Conservation (phyloP, 2,329 filamentous ascomycete species). For the Fusarium sp. region DNA sequence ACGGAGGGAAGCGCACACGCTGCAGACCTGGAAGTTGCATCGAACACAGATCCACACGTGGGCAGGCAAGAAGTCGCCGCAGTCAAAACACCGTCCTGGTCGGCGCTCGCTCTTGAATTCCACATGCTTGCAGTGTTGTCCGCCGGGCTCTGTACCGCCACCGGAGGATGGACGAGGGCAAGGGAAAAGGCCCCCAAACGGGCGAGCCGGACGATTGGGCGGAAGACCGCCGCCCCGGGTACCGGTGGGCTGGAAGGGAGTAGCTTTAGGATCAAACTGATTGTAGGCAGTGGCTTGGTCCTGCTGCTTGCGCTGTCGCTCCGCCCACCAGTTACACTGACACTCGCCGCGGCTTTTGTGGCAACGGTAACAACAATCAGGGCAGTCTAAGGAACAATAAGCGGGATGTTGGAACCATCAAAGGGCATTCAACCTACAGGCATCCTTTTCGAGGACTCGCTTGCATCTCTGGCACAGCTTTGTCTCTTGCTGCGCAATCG, state of each 20-base stretch:
- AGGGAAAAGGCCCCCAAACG: neutral
- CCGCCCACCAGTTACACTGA: conserved; percentile 15
- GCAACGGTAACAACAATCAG: conserved; percentile 24
- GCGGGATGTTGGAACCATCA: neutral
- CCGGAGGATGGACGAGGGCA: no score
- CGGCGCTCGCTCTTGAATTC: neutral
- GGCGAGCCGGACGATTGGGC: neutral
- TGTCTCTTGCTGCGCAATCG: neutral
- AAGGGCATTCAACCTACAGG: conserved; percentile 1
- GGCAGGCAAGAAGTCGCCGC: neutral
- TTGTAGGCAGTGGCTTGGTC: neutral
- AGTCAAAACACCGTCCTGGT: conserved; percentile 2
- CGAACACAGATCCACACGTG: neutral
- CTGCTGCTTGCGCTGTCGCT: neutral
- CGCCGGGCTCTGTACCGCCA: no score
- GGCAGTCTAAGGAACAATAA: conserved; percentile 11
- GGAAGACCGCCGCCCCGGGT: neutral
- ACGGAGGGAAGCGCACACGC: neutral
- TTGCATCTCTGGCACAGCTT: conserved; percentile 1
- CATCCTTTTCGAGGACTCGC: neutral
- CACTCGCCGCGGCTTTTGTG: neutral
- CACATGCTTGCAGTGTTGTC: neutral
- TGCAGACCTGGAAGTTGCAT: neutral
- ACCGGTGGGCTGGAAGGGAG: neutral
- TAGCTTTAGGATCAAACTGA: neutral